These are phyloP conservation scores for Cucurbita moschata DNA, from an alignment of 306 rosid genomes.

Conservation along the genomic window DNA sequence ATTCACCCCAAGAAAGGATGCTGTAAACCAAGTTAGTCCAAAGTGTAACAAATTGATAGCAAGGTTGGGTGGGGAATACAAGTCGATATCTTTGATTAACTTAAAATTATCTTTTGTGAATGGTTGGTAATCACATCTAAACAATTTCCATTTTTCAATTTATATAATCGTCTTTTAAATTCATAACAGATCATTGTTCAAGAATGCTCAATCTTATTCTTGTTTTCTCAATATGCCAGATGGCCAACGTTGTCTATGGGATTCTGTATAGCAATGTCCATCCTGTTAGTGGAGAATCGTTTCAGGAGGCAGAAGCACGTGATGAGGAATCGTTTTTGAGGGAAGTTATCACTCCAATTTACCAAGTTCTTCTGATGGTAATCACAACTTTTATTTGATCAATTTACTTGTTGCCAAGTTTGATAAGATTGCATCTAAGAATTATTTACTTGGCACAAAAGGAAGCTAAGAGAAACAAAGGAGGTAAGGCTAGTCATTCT, in stretches of 20 bases:
- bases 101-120: background rate
- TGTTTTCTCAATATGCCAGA: slow-evolving; percentile 24
- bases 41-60: background rate
- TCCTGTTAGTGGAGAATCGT: slow-evolving; percentile 37
- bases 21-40: background rate
- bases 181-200: background rate
- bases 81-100: background rate
- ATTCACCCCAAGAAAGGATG: too few species aligned
- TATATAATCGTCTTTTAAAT: background rate
- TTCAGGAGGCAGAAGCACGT: slow-evolving; percentile 25
- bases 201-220: slow-evolving; percentile 1
- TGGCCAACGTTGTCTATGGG: slow-evolving; percentile 49
- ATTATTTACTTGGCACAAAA: slow-evolving; percentile 26
- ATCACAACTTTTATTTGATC: slow-evolving; percentile 12
- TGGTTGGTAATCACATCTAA: background rate
- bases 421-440: slow-evolving; percentile 17
- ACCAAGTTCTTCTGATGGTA: slow-evolving; percentile 54
- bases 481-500: slow-evolving; percentile 86
- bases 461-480: slow-evolving; percentile 86
- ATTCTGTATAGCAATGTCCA: slow-evolving; percentile 38
- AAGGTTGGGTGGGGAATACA: background rate
- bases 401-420: slow-evolving; percentile 9
- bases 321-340: slow-evolving; percentile 60
- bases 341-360: slow-evolving; percentile 59
- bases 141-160: background rate